A percentile compares a stretch with the other conserved stretches of the same genome.
phyloP scores from a whole-genome alignment of 192 early-diverging fungal genomes.

The Umbelopsis sp. region DNA sequence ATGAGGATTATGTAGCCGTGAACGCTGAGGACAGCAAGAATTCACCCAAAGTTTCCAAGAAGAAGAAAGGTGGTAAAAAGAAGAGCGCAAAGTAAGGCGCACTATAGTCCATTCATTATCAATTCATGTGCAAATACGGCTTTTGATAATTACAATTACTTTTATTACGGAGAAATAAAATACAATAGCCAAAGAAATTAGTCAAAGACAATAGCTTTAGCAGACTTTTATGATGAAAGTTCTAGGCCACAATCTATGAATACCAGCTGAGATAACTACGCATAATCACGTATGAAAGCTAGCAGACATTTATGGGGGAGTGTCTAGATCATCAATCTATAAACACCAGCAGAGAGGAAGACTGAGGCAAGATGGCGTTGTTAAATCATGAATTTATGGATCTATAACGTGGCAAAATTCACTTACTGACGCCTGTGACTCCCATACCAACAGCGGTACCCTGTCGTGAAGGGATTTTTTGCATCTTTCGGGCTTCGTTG shows the following conservation, averaged over 20 bases:
- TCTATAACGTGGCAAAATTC: not conserved
- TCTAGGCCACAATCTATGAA: conserved; percentile 30
- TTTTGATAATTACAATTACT: not conserved
- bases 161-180: too few species aligned
- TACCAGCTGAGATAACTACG: conserved; percentile 30
- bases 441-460: conserved; percentile 36
- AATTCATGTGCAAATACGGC: not conserved
- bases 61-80: conserved; percentile 11
- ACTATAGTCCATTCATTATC: not conserved
- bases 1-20: conserved; percentile 7
- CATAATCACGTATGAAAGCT: not conserved
- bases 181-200: too few species aligned
- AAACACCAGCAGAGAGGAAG: conserved; percentile 39
- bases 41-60: conserved; percentile 3
- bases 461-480: conserved; percentile 23
- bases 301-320: too few species aligned
- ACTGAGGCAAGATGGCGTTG: conserved; percentile 11
- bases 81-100: not conserved
- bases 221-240: too few species aligned
- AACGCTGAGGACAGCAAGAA: conserved; percentile 10
- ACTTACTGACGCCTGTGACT: conserved; percentile 34
- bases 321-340: conserved; percentile 25
- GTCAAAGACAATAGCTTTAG: too few species aligned
- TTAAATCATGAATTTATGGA: not conserved
- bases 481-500: conserved; percentile 26